Base-by-base conservation (phyloP, 768 basidiomycete species). In the Erythrobasidium yunnanense region DNA sequence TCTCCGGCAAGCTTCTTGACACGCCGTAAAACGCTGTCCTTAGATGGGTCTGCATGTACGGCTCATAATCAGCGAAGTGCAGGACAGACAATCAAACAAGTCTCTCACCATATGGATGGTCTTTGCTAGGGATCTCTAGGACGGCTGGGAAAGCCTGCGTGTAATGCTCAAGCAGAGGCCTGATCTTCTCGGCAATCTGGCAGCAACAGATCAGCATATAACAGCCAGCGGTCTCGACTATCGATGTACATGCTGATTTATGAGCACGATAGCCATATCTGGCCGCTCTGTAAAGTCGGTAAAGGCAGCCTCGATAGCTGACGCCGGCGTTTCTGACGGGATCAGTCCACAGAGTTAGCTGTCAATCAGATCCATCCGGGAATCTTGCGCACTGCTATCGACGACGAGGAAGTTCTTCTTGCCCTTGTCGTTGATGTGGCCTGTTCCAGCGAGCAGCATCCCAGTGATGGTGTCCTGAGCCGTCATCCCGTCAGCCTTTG, bases 321-420 rank as follows among this genome's bases (percentile, higher is more conserved):
- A 85, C 49, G 88, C 82, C 74, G 89, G 87, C 1, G 95, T 99
- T 77, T 93, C 93, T 96, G 70, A 17, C n/a, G n/a, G n/a, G n/a
- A n/a, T n/a, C n/a, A n/a, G n/a, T n/a, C n/a, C n/a, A n/a, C n/a
- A n/a, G n/a, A n/a, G n/a, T n/a, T n/a, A n/a, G n/a, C n/a, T n/a
- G n/a, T n/a, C n/a, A n/a, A n/a, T n/a, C n/a, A n/a, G n/a, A n/a
- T n/a, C n/a, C n/a, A n/a, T 27, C 8, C 35, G 23, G 27, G 13
- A 13, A 4, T 29, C 3, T 13, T n/a, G 79, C 87, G 69, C 73
- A 96, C 95, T 99, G 8, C 85, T 74, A 72, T 96, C 93, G 38
- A 96, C 95, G 32, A 96, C 84, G 50, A 97, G 80, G 76, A 99
- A 97, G 79, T 96, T 99, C 86, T 95, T 95, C 81, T 87, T 88